Conservation (phyloP, 345 rosid genomes). For the Clarkia xantiana region DNA sequence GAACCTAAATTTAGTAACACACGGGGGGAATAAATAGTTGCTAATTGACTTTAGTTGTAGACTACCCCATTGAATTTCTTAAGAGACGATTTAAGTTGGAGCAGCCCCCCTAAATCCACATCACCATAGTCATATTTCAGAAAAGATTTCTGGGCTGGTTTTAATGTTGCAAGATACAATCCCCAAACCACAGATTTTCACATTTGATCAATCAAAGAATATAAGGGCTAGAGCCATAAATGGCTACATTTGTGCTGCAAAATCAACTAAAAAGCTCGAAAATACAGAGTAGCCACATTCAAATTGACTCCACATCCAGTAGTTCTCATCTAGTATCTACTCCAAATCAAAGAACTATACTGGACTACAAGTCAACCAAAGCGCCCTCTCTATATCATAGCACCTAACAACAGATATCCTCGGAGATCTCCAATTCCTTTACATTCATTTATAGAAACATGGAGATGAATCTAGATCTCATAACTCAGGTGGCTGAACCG, state of each 20-base stretch:
- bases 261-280: background rate
- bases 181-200: background rate
- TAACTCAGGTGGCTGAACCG: background rate
- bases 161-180: too few species aligned
- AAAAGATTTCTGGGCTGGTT: too few species aligned
- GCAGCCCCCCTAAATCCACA: too few species aligned
- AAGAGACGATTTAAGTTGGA: too few species aligned
- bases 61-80: too few species aligned
- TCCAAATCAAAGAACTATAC: too few species aligned
- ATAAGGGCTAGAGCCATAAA: too few species aligned
- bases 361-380: background rate
- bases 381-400: background rate
- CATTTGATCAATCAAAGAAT: background rate
- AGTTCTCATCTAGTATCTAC: background rate
- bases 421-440: background rate
- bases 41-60: too few species aligned
- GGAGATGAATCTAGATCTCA: conserved; percentile 5
- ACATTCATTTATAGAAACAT: background rate
- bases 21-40: too few species aligned
- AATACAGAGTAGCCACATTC: background rate
- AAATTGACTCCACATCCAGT: background rate
- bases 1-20: too few species aligned
- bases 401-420: too few species aligned
- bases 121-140: too few species aligned
- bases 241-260: background rate